Evolutionary conservation across 2,329 filamentous ascomycete genomes (phyloP), one percentile per base, ranked within the genome.

Genomic region (Sclerotinia borealis): DNA sequence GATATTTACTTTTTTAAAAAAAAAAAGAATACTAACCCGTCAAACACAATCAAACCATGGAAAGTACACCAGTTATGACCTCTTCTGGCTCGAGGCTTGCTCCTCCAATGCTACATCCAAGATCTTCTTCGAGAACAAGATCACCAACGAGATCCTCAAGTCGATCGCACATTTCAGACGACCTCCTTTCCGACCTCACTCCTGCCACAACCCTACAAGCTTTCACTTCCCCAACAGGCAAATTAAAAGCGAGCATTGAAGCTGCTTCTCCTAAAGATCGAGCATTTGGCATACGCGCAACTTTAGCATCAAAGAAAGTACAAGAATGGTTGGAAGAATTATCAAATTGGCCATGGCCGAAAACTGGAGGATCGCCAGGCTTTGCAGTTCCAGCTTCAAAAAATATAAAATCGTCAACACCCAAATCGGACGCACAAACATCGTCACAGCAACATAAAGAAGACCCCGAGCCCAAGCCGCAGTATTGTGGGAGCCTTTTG

Each of bases 261-360:
- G 79, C 78, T 41, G 85, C 88, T 19, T 86, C 87, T 1, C 77
- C 81, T 4, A 77, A 83, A 29, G 89, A 93, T 75, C 85, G 88
- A 70, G 86, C 88, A 19, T 86, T 93, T 74, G 89, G 87, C 48
- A 80, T 88, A 70, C 83, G 85, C 66, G 87, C 89, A 49, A 90
- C 90, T 48, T 76, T 86, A 65, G 87, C 89, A 19, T 89, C 89
- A 15, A 85, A 88, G 70, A 86, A 84, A 67, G 85, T 95, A 66
- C 83, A 88, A 74, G 82, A 85, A 71, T 95, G 91, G 90, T 80
- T 90, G 31, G 79, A 84, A n/a, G 91, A 95, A 77, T 79, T 95
- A 45, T 77, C 78, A 50, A 73, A 77, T 50, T 86, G 85, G 85
- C 75, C 78, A 1, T 86, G 86, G 85, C 81, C 84, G 2, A 71